Percentiles rank a stretch among this genome's conserved stretches.
These are phyloP conservation scores for Melastoma malabathricum DNA, from an alignment of 345 rosid genomes.

Conservation along the genomic window DNA sequence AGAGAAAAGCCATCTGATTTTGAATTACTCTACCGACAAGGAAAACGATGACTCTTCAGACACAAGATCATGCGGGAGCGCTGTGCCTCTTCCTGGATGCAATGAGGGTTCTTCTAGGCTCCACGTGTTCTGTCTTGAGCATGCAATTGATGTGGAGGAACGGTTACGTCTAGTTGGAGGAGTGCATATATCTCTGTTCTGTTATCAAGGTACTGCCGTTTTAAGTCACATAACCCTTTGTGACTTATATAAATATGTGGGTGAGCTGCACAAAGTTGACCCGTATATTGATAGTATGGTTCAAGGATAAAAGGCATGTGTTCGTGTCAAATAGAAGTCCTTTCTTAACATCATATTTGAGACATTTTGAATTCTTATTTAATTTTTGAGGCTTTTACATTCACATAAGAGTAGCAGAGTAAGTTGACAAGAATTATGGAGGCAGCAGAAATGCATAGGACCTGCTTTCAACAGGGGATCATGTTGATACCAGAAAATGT, in stretches of 20 bases:
- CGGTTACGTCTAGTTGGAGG: slow-evolving; percentile 75
- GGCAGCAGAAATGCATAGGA: too few relatives aligned
- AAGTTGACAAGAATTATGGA: too few relatives aligned
- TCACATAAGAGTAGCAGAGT: too few relatives aligned
- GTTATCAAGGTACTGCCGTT: slow-evolving; percentile 64
- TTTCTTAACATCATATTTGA: too few relatives aligned
- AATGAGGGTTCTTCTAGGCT: slow-evolving; percentile 68
- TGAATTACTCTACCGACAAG: slow-evolving; percentile 14
- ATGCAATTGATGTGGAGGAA: slow-evolving; percentile 85
- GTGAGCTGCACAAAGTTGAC: too few relatives aligned
- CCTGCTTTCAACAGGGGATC: too few relatives aligned
- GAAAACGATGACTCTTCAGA: slow-evolving; percentile 21
- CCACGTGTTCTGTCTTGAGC: slow-evolving; percentile 96
- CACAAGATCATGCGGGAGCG: slow-evolving; percentile 1
- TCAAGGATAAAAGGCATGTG: too few relatives aligned
- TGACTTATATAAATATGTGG: neutral
- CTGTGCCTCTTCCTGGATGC: slow-evolving; percentile 17
- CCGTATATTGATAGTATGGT: too few relatives aligned
- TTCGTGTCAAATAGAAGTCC: too few relatives aligned
- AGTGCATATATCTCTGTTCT: slow-evolving; percentile 56
- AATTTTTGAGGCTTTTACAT: too few relatives aligned
- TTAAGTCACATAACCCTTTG: slow-evolving; percentile 1
- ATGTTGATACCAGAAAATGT: too few relatives aligned
- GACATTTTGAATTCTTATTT: too few relatives aligned
- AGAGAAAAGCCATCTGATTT: slow-evolving; percentile 19